Evolutionary conservation across 2,329 filamentous ascomycete genomes (phyloP), one percentile per base, ranked within the genome.

Genomic region (Colletotrichum coccodes): DNA sequence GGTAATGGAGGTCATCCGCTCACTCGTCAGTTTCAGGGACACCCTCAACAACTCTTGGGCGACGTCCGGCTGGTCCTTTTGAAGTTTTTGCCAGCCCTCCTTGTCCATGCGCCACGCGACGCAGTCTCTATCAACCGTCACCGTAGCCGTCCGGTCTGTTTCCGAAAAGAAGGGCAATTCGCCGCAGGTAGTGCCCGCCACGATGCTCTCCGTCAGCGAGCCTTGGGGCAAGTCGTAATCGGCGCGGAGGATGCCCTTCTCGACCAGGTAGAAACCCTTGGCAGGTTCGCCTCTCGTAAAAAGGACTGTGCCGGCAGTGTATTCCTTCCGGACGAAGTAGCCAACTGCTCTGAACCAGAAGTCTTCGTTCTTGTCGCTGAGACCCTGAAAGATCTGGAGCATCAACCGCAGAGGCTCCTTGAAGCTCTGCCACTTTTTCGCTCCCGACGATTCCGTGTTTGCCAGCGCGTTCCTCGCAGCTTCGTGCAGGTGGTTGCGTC

Each of bases 151-250:
- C 21, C 96, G 88, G 60, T 89, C 86, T 1, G 95, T 98, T 75
- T 97, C 93, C 3, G 92, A 94, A 81, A 99, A 99, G 83, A 99
- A 99, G 0, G 96, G 96, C 60, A 99, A 81, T 82, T 99, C 96
- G 40, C 96, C 96, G 74, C 95, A 98, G 0, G 96, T 98, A 1
- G 96, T 96, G 18, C 96, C 96, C 0, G 95, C 93, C 1, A 98
- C 92, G 62, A 98, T 98, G 75, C 94, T 93, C 79, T 99, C 96
- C 70, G 92, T 94, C 73, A 97, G 92, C 73, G 87, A 89, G 0
- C 96, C 96, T 77, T 98, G 96, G 1, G 96, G 94, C 36, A 97
- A 86, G 71, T 95, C 89, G 77, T 99, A 98, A 75, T 98, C 95
- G 3, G 93, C 94, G 18, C 95, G 90, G 36, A 99, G 85, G 73